Evolutionary conservation across 768 basidiomycete genomes (phyloP).

Genomic region (Tremella mesenterica): DNA sequence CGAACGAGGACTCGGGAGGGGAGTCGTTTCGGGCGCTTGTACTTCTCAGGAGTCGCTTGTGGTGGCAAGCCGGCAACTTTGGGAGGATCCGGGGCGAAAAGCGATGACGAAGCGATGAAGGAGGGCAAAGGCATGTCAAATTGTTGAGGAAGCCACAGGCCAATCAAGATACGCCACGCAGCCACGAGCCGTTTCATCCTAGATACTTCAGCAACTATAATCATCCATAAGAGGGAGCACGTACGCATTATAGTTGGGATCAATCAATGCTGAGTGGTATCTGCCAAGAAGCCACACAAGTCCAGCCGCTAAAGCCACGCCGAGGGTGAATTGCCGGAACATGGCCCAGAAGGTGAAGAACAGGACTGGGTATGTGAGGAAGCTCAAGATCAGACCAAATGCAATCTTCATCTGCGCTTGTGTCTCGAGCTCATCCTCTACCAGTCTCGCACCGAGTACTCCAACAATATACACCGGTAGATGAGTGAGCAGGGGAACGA

Average conservation of each 20-base stretch:
- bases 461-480: conserved; percentile 67
- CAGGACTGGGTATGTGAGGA: conserved; percentile 69
- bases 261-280: conserved; percentile 79
- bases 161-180: conserved; percentile 93
- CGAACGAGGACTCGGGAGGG: conserved; percentile 77
- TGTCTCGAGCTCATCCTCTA: conserved; percentile 81
- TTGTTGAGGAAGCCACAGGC: conserved; percentile 77
- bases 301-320: conserved; percentile 61
- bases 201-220: conserved; percentile 10
- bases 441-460: conserved; percentile 62
- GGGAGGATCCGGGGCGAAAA: conserved; percentile 28
- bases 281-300: conserved; percentile 68
- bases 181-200: conserved; percentile 80
- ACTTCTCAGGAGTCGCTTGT: conserved; percentile 16
- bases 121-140: conserved; percentile 74
- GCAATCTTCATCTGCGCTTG: conserved; percentile 95
- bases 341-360: conserved; percentile 82
- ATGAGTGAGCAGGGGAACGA: conserved; percentile 63
- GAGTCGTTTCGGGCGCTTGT: conserved; percentile 45
- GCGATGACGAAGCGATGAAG: conserved; percentile 43
- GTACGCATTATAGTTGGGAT: conserved; percentile 76
- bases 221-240: conserved; percentile 24
- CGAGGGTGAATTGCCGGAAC: conserved; percentile 64
- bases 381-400: conserved; percentile 64
- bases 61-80: conserved; percentile 31